phyloP scores from a whole-genome alignment of 2,329 filamentous ascomycete species.

The Thermoascus crustaceus region DNA sequence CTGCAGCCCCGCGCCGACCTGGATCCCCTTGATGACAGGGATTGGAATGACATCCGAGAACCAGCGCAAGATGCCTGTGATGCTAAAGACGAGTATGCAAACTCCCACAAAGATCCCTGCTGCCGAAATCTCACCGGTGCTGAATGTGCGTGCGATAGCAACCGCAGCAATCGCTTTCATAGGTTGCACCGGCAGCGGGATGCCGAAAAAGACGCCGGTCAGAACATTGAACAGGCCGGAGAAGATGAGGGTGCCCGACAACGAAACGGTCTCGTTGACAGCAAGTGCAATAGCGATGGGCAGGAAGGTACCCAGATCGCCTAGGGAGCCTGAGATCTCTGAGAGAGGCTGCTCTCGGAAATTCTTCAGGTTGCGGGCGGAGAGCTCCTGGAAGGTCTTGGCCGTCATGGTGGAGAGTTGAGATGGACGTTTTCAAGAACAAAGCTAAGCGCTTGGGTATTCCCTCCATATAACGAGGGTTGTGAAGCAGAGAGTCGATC shows the following conservation, averaged over 20 bases:
- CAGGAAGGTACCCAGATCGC: conserved; percentile 82
- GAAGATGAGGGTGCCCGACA: conserved; percentile 78
- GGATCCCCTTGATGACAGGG: conserved; percentile 88
- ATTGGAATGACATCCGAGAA: conserved; percentile 69
- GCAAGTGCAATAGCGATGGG: conserved; percentile 83
- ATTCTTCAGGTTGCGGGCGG: conserved; percentile 47
- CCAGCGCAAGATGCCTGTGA: conserved; percentile 69
- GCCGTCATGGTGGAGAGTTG: conserved; percentile 14
- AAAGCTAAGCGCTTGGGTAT: neutral
- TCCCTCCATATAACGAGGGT: neutral
- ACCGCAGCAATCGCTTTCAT: conserved; percentile 87
- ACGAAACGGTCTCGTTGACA: conserved; percentile 66
- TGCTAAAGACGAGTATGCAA: conserved; percentile 66
- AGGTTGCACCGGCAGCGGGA: conserved; percentile 85
- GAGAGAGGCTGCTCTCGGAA: conserved; percentile 51
- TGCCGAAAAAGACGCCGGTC: conserved; percentile 74
- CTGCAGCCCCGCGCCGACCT: conserved; percentile 81
- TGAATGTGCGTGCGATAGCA: conserved; percentile 63
- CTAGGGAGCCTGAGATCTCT: conserved; percentile 81
- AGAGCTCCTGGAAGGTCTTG: conserved; percentile 21
- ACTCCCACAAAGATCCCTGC: conserved; percentile 72
- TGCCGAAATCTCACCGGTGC: conserved; percentile 64
- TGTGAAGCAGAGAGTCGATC: neutral
- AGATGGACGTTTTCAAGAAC: neutral
- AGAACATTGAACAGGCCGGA: conserved; percentile 79